phyloP scores from a whole-genome alignment of 257 asterid species.

The Knoxia roxburghii region DNA sequence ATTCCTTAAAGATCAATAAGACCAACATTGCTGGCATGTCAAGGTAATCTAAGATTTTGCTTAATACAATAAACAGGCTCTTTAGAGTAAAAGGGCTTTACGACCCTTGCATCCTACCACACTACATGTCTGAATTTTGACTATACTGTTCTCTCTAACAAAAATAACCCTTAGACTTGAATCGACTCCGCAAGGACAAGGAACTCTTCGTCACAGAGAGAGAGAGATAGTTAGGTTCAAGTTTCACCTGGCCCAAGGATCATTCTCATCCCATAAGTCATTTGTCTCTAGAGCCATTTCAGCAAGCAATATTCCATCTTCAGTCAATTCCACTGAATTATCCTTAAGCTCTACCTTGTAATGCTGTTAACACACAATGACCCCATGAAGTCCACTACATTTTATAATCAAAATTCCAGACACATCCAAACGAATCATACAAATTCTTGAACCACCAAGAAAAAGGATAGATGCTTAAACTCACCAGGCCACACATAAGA shows the following conservation, averaged over 20 bases:
- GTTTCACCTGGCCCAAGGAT: slow-evolving; percentile 96
- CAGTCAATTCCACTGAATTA: slow-evolving; percentile 90
- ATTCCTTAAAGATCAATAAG: not conserved
- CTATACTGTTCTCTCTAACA: not conserved
- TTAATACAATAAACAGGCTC: not conserved
- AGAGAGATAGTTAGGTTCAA: slow-evolving; percentile 15
- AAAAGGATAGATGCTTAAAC: slow-evolving; percentile 24
- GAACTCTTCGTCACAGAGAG: not conserved
- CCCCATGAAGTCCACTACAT: slow-evolving; percentile 6
- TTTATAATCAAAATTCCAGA: not conserved
- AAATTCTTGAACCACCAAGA: slow-evolving; percentile 5
- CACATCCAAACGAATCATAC: not conserved
- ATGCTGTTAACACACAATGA: slow-evolving; percentile 49
- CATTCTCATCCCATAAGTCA: slow-evolving; percentile 97
- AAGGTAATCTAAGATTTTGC: not conserved
- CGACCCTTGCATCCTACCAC: not conserved
- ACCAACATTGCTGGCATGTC: not conserved
- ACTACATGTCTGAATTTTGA: not conserved
- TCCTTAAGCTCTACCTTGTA: slow-evolving; percentile 88
- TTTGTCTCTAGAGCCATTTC: slow-evolving; percentile 95
- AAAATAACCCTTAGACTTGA: not conserved
- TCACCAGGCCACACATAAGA: slow-evolving; percentile 65
- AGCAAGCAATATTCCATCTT: slow-evolving; percentile 79
- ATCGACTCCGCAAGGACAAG: not conserved
- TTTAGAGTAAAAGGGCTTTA: not conserved